These are phyloP conservation scores for Stagonosporopsis tanaceti DNA, from an alignment of 2,329 filamentous ascomycete species.

Conservation along the genomic window DNA sequence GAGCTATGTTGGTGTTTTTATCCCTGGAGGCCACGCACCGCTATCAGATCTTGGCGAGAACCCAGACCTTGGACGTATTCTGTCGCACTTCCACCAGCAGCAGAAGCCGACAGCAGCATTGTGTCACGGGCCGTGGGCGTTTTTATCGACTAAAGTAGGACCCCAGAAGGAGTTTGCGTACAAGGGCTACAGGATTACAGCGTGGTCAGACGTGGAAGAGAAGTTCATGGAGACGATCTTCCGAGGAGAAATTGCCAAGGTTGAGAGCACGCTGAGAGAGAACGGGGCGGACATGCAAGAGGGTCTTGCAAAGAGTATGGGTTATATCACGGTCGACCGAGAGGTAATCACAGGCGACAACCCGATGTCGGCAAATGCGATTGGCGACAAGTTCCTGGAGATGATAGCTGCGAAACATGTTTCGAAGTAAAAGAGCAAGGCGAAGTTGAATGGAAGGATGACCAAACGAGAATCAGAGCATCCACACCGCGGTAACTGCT, in stretches of 20 bases:
- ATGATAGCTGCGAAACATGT: constrained; percentile 31
- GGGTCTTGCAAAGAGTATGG: constrained; percentile 50
- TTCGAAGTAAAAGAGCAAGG: not conserved
- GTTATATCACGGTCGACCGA: constrained; percentile 54
- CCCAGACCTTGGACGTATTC: constrained; percentile 53
- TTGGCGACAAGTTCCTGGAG: constrained; percentile 46
- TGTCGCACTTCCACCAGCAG: constrained; percentile 52
- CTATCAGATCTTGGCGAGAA: constrained; percentile 54
- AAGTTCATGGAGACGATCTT: constrained; percentile 55
- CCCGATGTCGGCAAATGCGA: constrained; percentile 43
- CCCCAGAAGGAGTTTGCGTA: constrained; percentile 52
- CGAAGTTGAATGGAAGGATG: not conserved
- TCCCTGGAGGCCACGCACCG: constrained; percentile 58
- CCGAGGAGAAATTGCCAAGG: constrained; percentile 55
- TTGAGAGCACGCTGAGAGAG: constrained; percentile 50
- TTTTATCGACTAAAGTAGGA: constrained; percentile 52
- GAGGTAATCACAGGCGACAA: constrained; percentile 50
- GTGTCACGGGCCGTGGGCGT: constrained; percentile 58
- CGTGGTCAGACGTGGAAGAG: constrained; percentile 57
- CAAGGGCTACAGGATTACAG: constrained; percentile 56
- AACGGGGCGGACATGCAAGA: constrained; percentile 57
- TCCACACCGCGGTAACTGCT: too few relatives aligned
- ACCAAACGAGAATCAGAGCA: too few relatives aligned
- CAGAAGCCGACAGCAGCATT: constrained; percentile 56
- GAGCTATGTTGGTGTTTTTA: constrained; percentile 53